Evolutionary conservation across 768 basidiomycete species (phyloP), one percentile per base, ranked within the genome.

Genomic region (Phylloporus scabripes): DNA sequence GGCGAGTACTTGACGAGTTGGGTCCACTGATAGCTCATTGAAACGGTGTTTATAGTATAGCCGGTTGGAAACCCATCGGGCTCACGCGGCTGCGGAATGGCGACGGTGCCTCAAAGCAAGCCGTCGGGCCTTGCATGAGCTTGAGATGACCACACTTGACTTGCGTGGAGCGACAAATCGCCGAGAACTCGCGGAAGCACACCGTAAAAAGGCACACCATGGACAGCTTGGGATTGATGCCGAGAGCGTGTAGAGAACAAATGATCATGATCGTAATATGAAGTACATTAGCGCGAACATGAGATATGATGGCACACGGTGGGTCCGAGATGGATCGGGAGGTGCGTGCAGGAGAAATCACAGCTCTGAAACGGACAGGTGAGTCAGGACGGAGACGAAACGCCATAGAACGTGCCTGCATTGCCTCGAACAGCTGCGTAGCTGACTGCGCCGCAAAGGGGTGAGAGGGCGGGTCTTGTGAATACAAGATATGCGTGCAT

Each of bases 301-400:
- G 78, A 79, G 54, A 87, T 66, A n/a, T 75, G 83, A 58, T 69
- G 82, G 67, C 84, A 87, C 56, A 83, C 78, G 70, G 54, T 87
- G 70, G 20, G 82, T 83, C 63, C 72, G 75, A 46, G 69, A 62
- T 7, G 83, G 85, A 60, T 88, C 80, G 60, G 79, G 79, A 31
- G 12, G 84, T 82, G 63, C 2, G 29, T 11, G 29, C 29, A 87
- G 64, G 78, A 87, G 65, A 87, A 85, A 12, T 81, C 83, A 45
- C 76, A 70, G 11, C 75, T 73, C 84, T 87, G 59, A 51, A 53
- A 54, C 29, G 2, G 49, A 44, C 23, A 12, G 48, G 43, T 50
- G 49, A 50, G 53, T 46, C 50, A 46, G 32, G 26, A 46, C 2
- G 42, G 51, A 31, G 10, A 42, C 23, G 32, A 26, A 34, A 32